A percentile compares a stretch with the other conserved stretches of the same genome.
Evolutionary conservation across 164 flowering plant species (phyloP).

Genomic region (Stephania yunnanensis): DNA sequence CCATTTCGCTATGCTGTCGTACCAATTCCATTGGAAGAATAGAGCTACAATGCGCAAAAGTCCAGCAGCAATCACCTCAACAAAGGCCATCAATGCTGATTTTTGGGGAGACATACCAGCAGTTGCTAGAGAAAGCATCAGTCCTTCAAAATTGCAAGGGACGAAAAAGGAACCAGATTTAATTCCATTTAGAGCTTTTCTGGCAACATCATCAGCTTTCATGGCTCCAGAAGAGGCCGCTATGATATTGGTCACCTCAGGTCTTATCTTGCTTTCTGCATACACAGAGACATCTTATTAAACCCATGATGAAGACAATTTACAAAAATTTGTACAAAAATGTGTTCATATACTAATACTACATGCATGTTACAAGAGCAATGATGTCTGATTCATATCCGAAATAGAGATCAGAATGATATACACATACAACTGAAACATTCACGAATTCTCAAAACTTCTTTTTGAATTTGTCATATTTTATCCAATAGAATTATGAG

Average conservation of each 20-base stretch:
- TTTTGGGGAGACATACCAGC: constrained; percentile 91
- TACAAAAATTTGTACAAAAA: background rate
- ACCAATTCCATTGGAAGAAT: constrained; percentile 77
- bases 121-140: constrained; percentile 58
- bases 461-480: no score
- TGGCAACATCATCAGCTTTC: constrained; percentile 86
- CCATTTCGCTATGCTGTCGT: constrained; percentile 58
- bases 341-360: no score
- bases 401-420: background rate
- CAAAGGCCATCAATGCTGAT: constrained; percentile 62
- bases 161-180: constrained; percentile 58
- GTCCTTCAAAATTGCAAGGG: constrained; percentile 78
- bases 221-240: constrained; percentile 64
- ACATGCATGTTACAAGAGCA: background rate
- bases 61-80: constrained; percentile 68
- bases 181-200: constrained; percentile 64
- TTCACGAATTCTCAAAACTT: background rate
- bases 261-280: constrained; percentile 64
- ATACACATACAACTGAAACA: background rate
- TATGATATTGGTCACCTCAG: constrained; percentile 59
- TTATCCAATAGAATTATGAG: no score
- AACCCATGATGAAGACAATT: background rate
- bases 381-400: background rate
- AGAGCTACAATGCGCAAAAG: constrained; percentile 49
- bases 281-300: constrained; percentile 2